Conservation (phyloP, 1,284 basidiomycete genomes). For the Phellopilus nigrolimitatus region DNA sequence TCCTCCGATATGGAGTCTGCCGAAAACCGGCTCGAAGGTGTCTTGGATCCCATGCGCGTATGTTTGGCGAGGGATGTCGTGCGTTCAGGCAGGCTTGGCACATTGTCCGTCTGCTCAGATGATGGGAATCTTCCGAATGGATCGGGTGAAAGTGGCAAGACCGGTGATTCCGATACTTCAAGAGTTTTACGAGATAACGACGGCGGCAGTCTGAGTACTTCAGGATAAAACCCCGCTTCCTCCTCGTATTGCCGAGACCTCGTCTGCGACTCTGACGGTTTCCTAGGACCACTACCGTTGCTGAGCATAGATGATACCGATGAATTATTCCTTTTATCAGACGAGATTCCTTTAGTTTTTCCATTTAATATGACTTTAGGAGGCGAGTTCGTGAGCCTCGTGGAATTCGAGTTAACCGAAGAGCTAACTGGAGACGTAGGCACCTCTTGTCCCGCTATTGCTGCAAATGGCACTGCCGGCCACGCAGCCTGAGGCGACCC, state of each 20-base stretch:
- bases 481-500: slow-evolving; percentile 26
- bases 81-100: slow-evolving; percentile 6
- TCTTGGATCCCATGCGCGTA: slow-evolving; percentile 5
- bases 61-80: slow-evolving; percentile 12
- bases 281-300: slow-evolving; percentile 24
- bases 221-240: slow-evolving; percentile 42
- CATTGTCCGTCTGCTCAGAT: slow-evolving; percentile 19
- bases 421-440: slow-evolving; percentile 11
- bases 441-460: slow-evolving; percentile 23
- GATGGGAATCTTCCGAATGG: slow-evolving; percentile 71
- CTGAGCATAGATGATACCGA: slow-evolving; percentile 31
- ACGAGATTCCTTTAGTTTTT: slow-evolving; percentile 1
- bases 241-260: slow-evolving; percentile 49
- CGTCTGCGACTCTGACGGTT: slow-evolving; percentile 43
- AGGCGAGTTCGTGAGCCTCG: slow-evolving; percentile 37
- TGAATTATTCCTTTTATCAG: slow-evolving; percentile 13
- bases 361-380: slow-evolving; percentile 66
- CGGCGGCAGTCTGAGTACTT: slow-evolving; percentile 29
- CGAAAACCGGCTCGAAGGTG: slow-evolving; percentile 64
- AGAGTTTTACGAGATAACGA: slow-evolving; percentile 25
- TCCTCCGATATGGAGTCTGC: slow-evolving; percentile 56
- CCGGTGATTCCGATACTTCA: slow-evolving; percentile 34
- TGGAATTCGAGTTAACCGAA: slow-evolving; percentile 8
- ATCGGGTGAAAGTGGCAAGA: slow-evolving; percentile 72
- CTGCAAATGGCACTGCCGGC: slow-evolving; percentile 36